phyloP scores from a whole-genome alignment of 176 grass and related monocot species.

The Avena eriantha region DNA sequence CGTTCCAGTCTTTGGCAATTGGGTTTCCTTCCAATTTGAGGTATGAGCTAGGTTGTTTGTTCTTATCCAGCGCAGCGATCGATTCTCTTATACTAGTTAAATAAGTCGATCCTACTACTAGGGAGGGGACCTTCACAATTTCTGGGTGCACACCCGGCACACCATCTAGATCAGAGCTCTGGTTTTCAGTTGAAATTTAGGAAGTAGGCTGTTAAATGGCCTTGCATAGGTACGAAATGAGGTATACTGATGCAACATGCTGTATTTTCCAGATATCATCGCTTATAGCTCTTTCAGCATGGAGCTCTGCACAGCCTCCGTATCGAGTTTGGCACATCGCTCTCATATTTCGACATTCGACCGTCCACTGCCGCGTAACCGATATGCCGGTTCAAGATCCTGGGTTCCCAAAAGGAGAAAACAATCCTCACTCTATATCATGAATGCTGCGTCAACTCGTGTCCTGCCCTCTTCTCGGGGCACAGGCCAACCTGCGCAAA shows the following conservation, averaged over 20 bases:
- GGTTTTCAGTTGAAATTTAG: background rate
- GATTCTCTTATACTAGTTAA: background rate
- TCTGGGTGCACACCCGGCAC: too few relatives aligned
- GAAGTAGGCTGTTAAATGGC: background rate
- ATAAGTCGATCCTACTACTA: background rate
- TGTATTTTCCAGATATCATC: slow-evolving; percentile 16
- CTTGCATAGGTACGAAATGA: background rate
- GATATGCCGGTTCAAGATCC: slow-evolving; percentile 33
- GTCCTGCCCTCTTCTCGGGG: slow-evolving; percentile 42
- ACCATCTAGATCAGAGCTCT: background rate
- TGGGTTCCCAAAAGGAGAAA: slow-evolving; percentile 40
- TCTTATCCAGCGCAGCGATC: background rate
- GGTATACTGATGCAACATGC: slow-evolving; percentile 23
- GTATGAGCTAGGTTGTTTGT: background rate
- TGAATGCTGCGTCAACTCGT: slow-evolving; percentile 52
- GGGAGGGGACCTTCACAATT: background rate
- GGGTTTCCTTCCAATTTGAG: background rate
- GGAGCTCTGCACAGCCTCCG: slow-evolving; percentile 72
- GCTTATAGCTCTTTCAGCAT: slow-evolving; percentile 37
- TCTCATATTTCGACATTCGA: background rate
- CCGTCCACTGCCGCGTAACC: background rate
- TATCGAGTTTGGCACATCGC: slow-evolving; percentile 46
- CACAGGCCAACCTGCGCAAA: slow-evolving; percentile 34
- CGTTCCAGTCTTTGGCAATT: background rate
- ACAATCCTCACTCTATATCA: slow-evolving; percentile 38